These are phyloP conservation scores for Chiua sp. DNA, from an alignment of 1,284 basidiomycete species.

Conservation along the genomic window DNA sequence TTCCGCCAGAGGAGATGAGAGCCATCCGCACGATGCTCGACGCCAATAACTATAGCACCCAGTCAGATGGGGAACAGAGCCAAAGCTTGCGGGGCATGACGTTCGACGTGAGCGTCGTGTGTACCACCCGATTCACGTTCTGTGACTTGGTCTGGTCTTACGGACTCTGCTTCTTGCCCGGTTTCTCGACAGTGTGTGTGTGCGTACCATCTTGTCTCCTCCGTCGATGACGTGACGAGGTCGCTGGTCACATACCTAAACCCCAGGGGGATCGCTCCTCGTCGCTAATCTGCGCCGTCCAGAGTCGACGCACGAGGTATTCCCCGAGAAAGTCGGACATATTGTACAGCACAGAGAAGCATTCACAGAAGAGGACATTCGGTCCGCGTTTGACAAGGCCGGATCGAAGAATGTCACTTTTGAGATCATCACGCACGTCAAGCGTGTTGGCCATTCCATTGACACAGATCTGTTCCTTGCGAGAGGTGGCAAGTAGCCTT, in stretches of 20 bases:
- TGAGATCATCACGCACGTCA: constrained; percentile 38
- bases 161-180: not conserved
- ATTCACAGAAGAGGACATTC: constrained; percentile 52
- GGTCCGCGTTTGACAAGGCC: constrained; percentile 50
- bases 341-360: constrained; percentile 61
- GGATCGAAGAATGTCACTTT: constrained; percentile 51
- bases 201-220: constrained; percentile 71
- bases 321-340: constrained; percentile 39
- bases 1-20: constrained; percentile 61
- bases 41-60: not conserved
- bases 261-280: constrained; percentile 63
- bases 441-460: constrained; percentile 33
- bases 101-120: constrained; percentile 68
- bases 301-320: constrained; percentile 23
- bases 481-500: constrained; percentile 42
- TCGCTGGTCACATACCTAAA: constrained; percentile 60
- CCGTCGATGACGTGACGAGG: constrained; percentile 55
- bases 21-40: constrained; percentile 48
- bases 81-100: constrained; percentile 37
- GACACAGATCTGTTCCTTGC: constrained; percentile 55
- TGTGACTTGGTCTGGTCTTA: not conserved
- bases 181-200: constrained; percentile 58
- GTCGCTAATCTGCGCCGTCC: constrained; percentile 57
- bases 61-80: not conserved
- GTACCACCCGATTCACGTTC: constrained; percentile 17